Conservation (phyloP, 371 early-diverging fungal species). For the Mycotypha africana region DNA sequence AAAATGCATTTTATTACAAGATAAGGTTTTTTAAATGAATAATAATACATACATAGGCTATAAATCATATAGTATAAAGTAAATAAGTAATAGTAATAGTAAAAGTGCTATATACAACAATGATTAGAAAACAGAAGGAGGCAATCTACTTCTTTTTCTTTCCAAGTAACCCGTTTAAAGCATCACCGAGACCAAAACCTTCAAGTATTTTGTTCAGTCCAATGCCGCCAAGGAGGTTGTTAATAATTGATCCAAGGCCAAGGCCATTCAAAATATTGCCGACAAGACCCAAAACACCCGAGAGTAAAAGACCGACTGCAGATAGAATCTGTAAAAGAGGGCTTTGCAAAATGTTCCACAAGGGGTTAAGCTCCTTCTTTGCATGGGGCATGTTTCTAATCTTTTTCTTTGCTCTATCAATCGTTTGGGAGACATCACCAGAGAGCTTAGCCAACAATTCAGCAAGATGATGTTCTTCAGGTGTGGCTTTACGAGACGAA, state of each 20-base stretch:
- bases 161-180: constrained; percentile 7
- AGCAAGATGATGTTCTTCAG: constrained; percentile 24
- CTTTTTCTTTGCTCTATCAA: constrained; percentile 31
- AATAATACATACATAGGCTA: neutral
- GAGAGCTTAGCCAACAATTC: constrained; percentile 21
- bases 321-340: constrained; percentile 28
- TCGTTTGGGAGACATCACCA: constrained; percentile 23
- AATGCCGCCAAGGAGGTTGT: constrained; percentile 22
- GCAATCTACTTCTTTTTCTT: constrained; percentile 6
- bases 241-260: constrained; percentile 22
- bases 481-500: constrained; percentile 17
- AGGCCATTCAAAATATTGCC: constrained; percentile 25
- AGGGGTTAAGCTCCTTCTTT: constrained; percentile 20
- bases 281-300: constrained; percentile 26
- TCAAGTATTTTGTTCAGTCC: constrained; percentile 27
- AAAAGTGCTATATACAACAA: too few relatives aligned
- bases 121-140: too few relatives aligned
- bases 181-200: constrained; percentile 22
- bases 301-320: constrained; percentile 24
- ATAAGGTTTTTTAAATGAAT: too few relatives aligned
- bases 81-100: too few relatives aligned
- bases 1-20: neutral
- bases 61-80: too few relatives aligned
- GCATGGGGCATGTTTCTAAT: constrained; percentile 26
- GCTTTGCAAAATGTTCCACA: constrained; percentile 23